phyloP scores from a whole-genome alignment of 805 yeast species.

The Allodekkera sacchari region DNA sequence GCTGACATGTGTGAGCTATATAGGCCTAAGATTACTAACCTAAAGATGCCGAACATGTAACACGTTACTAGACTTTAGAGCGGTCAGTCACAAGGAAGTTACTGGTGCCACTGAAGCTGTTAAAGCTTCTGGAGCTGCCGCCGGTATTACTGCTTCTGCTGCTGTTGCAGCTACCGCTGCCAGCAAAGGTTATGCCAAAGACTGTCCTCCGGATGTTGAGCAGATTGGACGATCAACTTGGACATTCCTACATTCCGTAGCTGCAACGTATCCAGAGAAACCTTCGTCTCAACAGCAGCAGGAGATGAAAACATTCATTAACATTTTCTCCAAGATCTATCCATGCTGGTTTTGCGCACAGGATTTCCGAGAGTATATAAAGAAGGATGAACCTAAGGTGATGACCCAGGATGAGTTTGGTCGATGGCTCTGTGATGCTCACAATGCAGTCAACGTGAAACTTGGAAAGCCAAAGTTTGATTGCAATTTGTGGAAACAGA shows the following conservation, averaged over 20 bases:
- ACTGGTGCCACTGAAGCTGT: constrained; percentile 12
- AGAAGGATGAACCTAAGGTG: constrained; percentile 45
- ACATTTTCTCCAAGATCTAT: constrained; percentile 67
- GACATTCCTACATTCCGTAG: constrained; percentile 85
- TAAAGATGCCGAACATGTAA: constrained; percentile 77
- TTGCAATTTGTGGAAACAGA: constrained; percentile 81
- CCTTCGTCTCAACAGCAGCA: constrained; percentile 56
- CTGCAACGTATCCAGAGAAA: constrained; percentile 74
- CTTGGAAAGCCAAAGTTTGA: constrained; percentile 82
- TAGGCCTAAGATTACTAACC: too few relatives aligned
- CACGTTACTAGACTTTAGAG: constrained; percentile 67
- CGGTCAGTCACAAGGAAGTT: constrained; percentile 34
- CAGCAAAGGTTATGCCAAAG: constrained; percentile 30
- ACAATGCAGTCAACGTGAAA: constrained; percentile 83
- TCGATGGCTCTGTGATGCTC: constrained; percentile 90
- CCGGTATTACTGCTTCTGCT: constrained; percentile 15
- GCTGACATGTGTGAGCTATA: neutral
- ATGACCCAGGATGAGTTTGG: constrained; percentile 73
- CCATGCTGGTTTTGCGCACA: constrained; percentile 94
- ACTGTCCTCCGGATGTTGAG: constrained; percentile 82
- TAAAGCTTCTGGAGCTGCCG: constrained; percentile 7
- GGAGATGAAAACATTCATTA: constrained; percentile 65
- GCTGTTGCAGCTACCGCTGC: constrained; percentile 11
- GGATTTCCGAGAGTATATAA: constrained; percentile 64
- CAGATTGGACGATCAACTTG: constrained; percentile 80